Percentiles rank a stretch among this genome's conserved stretches.
Evolutionary conservation across 768 basidiomycete genomes (phyloP).

Genomic region (Sporobolomyces pararoseus): DNA sequence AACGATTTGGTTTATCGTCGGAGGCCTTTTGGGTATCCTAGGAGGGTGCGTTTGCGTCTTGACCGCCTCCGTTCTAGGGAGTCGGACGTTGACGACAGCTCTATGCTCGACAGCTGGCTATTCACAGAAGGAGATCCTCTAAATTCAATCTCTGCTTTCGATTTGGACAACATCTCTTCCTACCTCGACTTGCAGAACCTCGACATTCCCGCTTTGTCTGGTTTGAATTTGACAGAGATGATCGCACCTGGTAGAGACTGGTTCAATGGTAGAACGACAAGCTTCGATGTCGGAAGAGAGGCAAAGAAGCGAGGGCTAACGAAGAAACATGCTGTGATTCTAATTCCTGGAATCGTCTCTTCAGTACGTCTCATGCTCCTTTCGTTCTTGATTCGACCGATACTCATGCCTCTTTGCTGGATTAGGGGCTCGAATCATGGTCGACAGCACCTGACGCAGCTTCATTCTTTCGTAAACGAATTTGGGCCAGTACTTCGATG

Average conservation of each 20-base stretch:
- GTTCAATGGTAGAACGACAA: conserved; percentile 23
- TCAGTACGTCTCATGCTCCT: conserved; percentile 6
- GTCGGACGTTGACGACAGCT: not conserved
- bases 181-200: conserved; percentile 35
- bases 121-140: conserved; percentile 39
- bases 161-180: conserved; percentile 21
- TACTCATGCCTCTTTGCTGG: not conserved
- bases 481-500: conserved; percentile 59
- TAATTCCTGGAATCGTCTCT: conserved; percentile 44
- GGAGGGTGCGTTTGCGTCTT: not conserved
- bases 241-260: conserved; percentile 34
- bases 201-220: conserved; percentile 31
- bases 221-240: conserved; percentile 27
- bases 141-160: conserved; percentile 21
- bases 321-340: conserved; percentile 45
- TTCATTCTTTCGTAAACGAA: conserved; percentile 83
- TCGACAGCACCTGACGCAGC: conserved; percentile 79
- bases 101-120: conserved; percentile 15
- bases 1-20: conserved; percentile 10
- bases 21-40: conserved; percentile 27
- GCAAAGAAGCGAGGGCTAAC: conserved; percentile 27
- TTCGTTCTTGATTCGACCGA: not conserved
- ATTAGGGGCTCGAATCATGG: conserved; percentile 78
- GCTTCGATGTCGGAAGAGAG: conserved; percentile 42
- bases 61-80: not conserved